Base-by-base conservation (phyloP, 352 stramenopile species). In the Globisporangium middletonii region DNA sequence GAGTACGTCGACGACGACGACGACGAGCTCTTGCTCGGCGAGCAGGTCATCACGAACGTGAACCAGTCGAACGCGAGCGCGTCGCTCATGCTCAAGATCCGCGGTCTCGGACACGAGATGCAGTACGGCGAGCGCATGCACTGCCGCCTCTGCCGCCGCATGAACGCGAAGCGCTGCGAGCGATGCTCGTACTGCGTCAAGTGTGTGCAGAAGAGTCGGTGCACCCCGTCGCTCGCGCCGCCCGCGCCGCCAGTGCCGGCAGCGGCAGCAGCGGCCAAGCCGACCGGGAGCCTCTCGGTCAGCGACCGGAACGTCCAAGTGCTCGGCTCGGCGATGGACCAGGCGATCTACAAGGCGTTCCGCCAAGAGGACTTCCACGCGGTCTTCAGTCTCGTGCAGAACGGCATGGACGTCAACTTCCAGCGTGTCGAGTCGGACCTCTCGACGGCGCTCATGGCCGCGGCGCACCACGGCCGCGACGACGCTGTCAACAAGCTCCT, bases 331-430 rank as follows among this genome's bases (percentile, higher is more conserved):
- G 83, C 85, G 47, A 92, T 92, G 83, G 83, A 92, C 69, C 72
- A 85, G 27, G 83, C 73, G 37, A 88, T 92, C 57, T 92, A 83
- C 64, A 82, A 83, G 67, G 83, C 83, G 2, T 92, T 92, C 60
- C 73, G 74, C 19, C 65, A 74, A 27, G 76, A 92, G 58, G 83
- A 92, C 62, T 92, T 92, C 63, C 68, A 92, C 64, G 77, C 78
- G 15, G 76, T 88, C 16, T 92, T 92, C 55, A 88, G 76, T 63
- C 62, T 92, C n/a, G 70, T 90, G 49, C 64, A 79, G 46, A 92
- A 92, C 53, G 83, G 80, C 60, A 89, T 88, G 79, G 79, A 92
- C 57, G 77, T 92, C n/a, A 90, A 92, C 63, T 92, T 92, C 55
- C 79, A 90, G 70, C 76, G 83, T 49, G 64, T 88, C 50, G 83